These are phyloP conservation scores for Aspergillus caelatus DNA, from an alignment of 2,329 filamentous ascomycete genomes.

Conservation along the genomic window DNA sequence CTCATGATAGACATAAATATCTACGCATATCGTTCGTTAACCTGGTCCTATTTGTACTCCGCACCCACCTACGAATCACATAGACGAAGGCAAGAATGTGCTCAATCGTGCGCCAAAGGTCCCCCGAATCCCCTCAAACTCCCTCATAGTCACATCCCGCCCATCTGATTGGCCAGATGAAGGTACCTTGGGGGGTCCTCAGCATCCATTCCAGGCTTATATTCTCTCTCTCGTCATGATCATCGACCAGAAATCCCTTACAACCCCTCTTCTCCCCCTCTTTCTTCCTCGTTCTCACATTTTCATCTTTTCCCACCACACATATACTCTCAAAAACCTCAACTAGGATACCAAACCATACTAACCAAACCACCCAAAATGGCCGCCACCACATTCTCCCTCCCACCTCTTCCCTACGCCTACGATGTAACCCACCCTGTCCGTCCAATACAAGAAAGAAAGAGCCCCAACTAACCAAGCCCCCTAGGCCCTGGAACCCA, in stretches of 20 bases:
- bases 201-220: not conserved
- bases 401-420: slow-evolving; percentile 68
- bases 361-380: slow-evolving; percentile 20
- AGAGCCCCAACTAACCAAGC: slow-evolving; percentile 49
- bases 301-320: not conserved
- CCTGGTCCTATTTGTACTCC: not conserved
- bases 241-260: too few relatives aligned
- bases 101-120: slow-evolving; percentile 15
- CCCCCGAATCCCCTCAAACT: slow-evolving; percentile 8
- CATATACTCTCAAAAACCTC: not conserved
- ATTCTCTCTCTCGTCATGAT: not conserved
- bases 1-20: too few relatives aligned
- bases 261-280: not conserved
- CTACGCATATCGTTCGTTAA: too few relatives aligned
- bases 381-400: slow-evolving; percentile 53
- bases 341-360: not conserved
- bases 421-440: slow-evolving; percentile 62
- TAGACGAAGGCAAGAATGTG: slow-evolving; percentile 1
- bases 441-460: not conserved
- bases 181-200: slow-evolving; percentile 10
- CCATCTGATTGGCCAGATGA: slow-evolving; percentile 4
- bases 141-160: not conserved
- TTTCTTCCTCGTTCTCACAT: not conserved
- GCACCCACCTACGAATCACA: not conserved
- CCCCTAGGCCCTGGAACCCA: slow-evolving; percentile 76